phyloP scores from a whole-genome alignment of 768 basidiomycete species.

The Chalciporus sphaerocephalus region DNA sequence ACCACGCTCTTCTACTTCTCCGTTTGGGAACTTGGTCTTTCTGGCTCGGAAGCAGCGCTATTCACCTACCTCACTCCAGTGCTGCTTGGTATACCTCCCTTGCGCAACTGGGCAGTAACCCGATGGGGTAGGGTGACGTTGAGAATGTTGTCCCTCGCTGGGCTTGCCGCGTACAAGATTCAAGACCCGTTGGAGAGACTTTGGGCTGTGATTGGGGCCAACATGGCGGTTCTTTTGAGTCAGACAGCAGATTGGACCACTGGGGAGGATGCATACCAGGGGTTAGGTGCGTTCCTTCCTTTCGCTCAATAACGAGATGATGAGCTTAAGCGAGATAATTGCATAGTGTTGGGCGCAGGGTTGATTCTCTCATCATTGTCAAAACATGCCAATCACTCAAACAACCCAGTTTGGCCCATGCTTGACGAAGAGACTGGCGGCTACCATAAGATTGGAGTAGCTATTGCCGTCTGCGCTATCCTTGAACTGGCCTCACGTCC shows the following conservation, averaged over 20 bases:
- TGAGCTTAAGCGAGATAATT: background rate
- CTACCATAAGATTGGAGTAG: constrained; percentile 64
- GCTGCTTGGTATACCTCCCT: constrained; percentile 45
- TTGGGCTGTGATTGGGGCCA: constrained; percentile 52
- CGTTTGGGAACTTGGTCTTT: constrained; percentile 83
- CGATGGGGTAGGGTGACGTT: constrained; percentile 47
- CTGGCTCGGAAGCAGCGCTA: constrained; percentile 76
- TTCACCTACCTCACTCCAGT: constrained; percentile 67
- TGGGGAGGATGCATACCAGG: constrained; percentile 42
- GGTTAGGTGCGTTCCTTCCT: constrained; percentile 37
- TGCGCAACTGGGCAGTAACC: constrained; percentile 45
- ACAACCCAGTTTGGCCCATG: constrained; percentile 89
- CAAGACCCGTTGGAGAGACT: constrained; percentile 53
- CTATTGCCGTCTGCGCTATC: constrained; percentile 54
- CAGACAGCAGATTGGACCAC: constrained; percentile 53
- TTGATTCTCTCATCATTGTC: constrained; percentile 61
- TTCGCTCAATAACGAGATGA: background rate
- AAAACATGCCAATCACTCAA: constrained; percentile 76
- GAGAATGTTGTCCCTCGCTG: constrained; percentile 47
- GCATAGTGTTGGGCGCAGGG: constrained; percentile 61
- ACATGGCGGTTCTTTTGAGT: constrained; percentile 45
- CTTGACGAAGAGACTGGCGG: constrained; percentile 61
- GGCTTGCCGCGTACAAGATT: constrained; percentile 49
- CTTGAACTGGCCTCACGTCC: constrained; percentile 50
- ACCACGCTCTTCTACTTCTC: constrained; percentile 89